A percentile compares a stretch with the other conserved stretches of the same genome.
phyloP scores from a whole-genome alignment of 2,329 filamentous ascomycete species.

The Penicillium brasilianum region DNA sequence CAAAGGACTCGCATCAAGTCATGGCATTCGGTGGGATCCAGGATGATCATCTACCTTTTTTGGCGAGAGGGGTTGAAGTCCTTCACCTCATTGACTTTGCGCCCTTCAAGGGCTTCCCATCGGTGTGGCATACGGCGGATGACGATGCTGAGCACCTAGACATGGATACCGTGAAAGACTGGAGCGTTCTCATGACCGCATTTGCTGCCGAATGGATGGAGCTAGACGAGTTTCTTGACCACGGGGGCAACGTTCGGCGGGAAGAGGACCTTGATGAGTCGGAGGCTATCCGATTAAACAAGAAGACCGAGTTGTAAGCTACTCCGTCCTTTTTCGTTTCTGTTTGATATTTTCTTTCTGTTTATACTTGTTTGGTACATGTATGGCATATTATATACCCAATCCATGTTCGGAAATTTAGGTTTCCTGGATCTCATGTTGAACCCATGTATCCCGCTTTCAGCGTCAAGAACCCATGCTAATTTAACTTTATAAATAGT shows the following conservation, averaged over 20 bases:
- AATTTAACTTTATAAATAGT: conserved; percentile 1
- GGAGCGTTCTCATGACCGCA: conserved; percentile 80
- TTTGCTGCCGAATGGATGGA: conserved; percentile 95
- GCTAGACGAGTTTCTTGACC: conserved; percentile 63
- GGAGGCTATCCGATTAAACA: conserved; percentile 24
- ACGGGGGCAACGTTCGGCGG: conserved; percentile 7
- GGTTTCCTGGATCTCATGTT: not conserved
- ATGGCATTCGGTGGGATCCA: conserved; percentile 60
- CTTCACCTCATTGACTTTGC: conserved; percentile 85
- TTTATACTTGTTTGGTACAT: not conserved
- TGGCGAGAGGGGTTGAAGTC: conserved; percentile 82
- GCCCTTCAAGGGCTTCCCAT: conserved; percentile 63
- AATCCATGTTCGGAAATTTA: not conserved
- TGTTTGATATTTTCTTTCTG: not conserved
- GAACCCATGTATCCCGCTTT: not conserved
- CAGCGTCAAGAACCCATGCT: conserved; percentile 1
- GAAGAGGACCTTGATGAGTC: conserved; percentile 18
- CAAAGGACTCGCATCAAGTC: conserved; percentile 60
- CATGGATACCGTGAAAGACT: conserved; percentile 78
- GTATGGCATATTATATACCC: conserved; percentile 18
- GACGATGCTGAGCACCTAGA: conserved; percentile 89
- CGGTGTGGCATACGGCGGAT: conserved; percentile 82
- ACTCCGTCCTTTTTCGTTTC: conserved; percentile 19
- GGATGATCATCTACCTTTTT: conserved; percentile 93
- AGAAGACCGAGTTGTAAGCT: conserved; percentile 51